Base-by-base conservation (phyloP, 495 filamentous ascomycete genomes). In the Aspergillus egyptiacus region DNA sequence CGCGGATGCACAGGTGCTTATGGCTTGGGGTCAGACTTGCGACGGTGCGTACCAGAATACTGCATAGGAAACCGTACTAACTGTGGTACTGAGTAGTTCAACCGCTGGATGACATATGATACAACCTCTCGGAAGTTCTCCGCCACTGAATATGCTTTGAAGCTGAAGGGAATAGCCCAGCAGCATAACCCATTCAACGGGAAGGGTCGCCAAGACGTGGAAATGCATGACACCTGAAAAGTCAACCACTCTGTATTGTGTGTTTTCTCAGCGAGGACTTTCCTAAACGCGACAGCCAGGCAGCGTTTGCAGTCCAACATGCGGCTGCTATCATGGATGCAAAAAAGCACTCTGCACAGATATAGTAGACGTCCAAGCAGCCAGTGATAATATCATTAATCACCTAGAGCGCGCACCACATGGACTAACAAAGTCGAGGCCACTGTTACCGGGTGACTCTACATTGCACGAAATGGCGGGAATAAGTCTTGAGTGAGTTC, bases 1-100 rank as follows among this genome's bases (percentile, higher is more conserved):
- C 78, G 20, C 69, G 91, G 17, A 80, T 76, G 50, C 80, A 87
- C 41, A 71, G 91, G n/a, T 81, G 88, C 34, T 62, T 93, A 1
- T 91, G 85, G 79, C 64, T 94, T 19, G 86, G 78, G 0, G 62
- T 70, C 31, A 67, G 70, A 19, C 75, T 91, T 47, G 77, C 85
- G 54, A 69, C 52, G 60, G 74, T 77, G 45, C 39, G 75, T 65
- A 42, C 2, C 9, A n/a, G 6, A 24, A 18, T 7, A 33, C 13
- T 0, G 20, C 6, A 28, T 2, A 33, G 9, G 33, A 13, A 24
- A 24, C 7, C 14, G 41, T 54, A 40, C 55, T 58, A 33, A 60
- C 34, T n/a, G n/a, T n/a, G n/a, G n/a, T n/a, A n/a, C 2, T 25
- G 22, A 45, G 13, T 36, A 75, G 71, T 67, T 71, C 46, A 50